Evolutionary conservation across 2,329 filamentous ascomycete genomes (phyloP).

Genomic region (Aspergillus flavus): DNA sequence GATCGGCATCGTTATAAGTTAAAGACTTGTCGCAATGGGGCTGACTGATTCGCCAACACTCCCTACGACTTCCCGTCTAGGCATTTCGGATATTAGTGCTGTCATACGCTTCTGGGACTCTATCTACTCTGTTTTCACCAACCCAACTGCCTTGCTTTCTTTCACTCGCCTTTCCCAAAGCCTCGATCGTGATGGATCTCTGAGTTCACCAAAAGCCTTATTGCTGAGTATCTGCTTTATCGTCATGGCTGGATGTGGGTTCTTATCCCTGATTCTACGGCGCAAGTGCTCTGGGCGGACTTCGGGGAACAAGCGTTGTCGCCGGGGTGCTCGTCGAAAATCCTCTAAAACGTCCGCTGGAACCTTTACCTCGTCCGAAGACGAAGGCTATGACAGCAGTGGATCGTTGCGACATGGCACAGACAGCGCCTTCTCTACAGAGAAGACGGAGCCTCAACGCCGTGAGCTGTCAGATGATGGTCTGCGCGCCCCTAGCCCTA

Average conservation of each 20-base stretch:
- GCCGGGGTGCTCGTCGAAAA: conserved; percentile 22
- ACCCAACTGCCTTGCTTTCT: conserved; percentile 21
- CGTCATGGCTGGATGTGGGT: conserved; percentile 41
- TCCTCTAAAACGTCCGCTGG: conserved; percentile 29
- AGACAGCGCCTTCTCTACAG: conserved; percentile 22
- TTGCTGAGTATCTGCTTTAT: conserved; percentile 36
- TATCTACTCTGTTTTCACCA: conserved; percentile 21
- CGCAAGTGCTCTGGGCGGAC: conserved; percentile 22
- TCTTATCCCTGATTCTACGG: conserved; percentile 33
- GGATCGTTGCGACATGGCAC: conserved; percentile 34
- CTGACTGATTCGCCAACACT: conserved; percentile 13
- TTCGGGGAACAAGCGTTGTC: conserved; percentile 22
- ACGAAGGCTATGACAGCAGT: conserved; percentile 40
- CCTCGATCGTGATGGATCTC: conserved; percentile 29
- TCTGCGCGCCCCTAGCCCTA: conserved; percentile 18
- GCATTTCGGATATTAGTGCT: conserved; percentile 10
- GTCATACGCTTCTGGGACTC: conserved; percentile 25
- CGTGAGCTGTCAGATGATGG: conserved; percentile 34
- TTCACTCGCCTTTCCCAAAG: conserved; percentile 23
- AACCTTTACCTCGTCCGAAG: conserved; percentile 38
- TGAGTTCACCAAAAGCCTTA: conserved; percentile 34
- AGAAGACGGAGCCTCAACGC: conserved; percentile 27
- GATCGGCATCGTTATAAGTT: conserved; percentile 19
- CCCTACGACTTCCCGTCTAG: conserved; percentile 10
- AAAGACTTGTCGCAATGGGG: conserved; percentile 18